These are phyloP conservation scores for Globisporangium heterothallicum DNA, from an alignment of 352 stramenopile genomes.

Conservation along the genomic window DNA sequence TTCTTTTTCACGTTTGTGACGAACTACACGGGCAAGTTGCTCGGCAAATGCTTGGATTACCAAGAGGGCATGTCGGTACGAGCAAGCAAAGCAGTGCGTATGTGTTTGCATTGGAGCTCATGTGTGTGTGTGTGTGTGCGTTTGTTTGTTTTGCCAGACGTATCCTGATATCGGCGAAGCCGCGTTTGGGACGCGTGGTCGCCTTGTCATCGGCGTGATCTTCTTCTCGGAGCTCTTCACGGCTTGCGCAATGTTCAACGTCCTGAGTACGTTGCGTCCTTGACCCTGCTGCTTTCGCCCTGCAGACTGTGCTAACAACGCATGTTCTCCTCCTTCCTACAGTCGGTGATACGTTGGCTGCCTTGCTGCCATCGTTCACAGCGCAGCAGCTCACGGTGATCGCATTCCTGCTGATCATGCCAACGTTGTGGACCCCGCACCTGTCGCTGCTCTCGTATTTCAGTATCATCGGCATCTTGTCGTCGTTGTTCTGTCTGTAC, in stretches of 20 bases:
- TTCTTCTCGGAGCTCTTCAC: conserved; percentile 84
- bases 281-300: too few relatives aligned
- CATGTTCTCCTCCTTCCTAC: background rate
- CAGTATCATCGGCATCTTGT: conserved; percentile 80
- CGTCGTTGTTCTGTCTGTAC: conserved; percentile 75
- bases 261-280: conserved; percentile 50
- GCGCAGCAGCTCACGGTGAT: conserved; percentile 59
- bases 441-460: conserved; percentile 83
- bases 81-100: background rate
- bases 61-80: conserved; percentile 71
- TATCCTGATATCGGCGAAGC: conserved; percentile 83
- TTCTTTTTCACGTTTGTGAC: conserved; percentile 82
- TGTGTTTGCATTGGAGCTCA: too few relatives aligned
- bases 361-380: conserved; percentile 59
- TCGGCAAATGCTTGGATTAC: conserved; percentile 76
- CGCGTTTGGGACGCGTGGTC: conserved; percentile 64
- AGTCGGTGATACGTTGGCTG: conserved; percentile 75
- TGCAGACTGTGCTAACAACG: background rate
- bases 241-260: conserved; percentile 72
- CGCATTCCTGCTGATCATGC: conserved; percentile 68
- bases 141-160: conserved; percentile 21
- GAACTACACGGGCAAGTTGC: conserved; percentile 81
- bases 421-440: conserved; percentile 75
- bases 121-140: too few relatives aligned
- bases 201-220: conserved; percentile 66